Percentiles rank a stretch among this genome's conserved stretches.
These are phyloP conservation scores for Neofusicoccum cordaticola DNA, from an alignment of 2,329 filamentous ascomycete species.

Conservation along the genomic window DNA sequence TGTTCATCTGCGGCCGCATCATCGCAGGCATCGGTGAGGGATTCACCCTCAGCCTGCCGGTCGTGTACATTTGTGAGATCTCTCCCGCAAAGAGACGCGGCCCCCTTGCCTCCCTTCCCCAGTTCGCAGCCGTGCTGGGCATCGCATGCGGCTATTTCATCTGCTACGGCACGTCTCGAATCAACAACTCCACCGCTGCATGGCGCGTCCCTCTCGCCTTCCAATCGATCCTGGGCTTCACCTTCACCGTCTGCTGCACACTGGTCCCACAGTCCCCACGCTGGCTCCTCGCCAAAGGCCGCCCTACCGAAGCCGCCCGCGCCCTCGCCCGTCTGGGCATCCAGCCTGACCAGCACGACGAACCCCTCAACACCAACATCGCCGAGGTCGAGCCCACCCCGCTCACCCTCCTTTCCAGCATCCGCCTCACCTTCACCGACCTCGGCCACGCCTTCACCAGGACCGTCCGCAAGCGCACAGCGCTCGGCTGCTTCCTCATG, in stretches of 20 bases:
- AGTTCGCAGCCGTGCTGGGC: slow-evolving; percentile 51
- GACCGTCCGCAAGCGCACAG: slow-evolving; percentile 33
- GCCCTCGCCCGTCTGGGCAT: slow-evolving; percentile 28
- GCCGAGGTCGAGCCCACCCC: not conserved
- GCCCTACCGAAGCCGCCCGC: slow-evolving; percentile 44
- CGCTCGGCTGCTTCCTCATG: slow-evolving; percentile 55
- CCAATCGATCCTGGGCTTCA: slow-evolving; percentile 38
- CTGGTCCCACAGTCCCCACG: slow-evolving; percentile 48
- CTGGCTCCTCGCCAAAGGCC: slow-evolving; percentile 53
- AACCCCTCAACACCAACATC: not conserved
- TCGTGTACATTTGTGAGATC: slow-evolving; percentile 58
- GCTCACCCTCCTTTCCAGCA: slow-evolving; percentile 11
- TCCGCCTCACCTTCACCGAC: slow-evolving; percentile 22
- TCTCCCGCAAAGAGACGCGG: slow-evolving; percentile 53
- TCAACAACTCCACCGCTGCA: slow-evolving; percentile 37
- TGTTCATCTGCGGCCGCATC: slow-evolving; percentile 55
- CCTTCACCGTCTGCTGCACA: slow-evolving; percentile 34
- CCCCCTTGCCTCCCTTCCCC: slow-evolving; percentile 51
- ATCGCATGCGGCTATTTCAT: slow-evolving; percentile 58
- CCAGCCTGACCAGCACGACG: slow-evolving; percentile 15
- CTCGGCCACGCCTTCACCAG: slow-evolving; percentile 23
- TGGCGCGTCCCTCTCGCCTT: slow-evolving; percentile 58
- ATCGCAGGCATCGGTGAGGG: slow-evolving; percentile 60
- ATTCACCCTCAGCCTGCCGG: slow-evolving; percentile 47
- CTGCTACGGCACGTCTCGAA: slow-evolving; percentile 54